Conservation (phyloP, 2,329 filamentous ascomycete genomes). For the Talaromyces sp. region DNA sequence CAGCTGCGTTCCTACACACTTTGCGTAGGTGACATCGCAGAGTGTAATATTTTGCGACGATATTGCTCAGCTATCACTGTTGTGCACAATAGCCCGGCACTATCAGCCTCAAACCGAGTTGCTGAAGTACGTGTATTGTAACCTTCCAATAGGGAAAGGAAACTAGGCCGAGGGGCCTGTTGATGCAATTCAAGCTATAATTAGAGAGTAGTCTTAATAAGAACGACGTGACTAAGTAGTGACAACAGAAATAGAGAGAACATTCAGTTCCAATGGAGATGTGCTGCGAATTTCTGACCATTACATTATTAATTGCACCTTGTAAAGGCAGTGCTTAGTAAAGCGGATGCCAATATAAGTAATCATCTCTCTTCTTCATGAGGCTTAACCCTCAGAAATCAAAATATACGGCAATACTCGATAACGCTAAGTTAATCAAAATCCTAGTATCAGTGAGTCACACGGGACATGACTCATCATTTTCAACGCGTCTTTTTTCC, state of each 20-base stretch:
- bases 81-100: neutral
- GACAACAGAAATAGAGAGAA: neutral
- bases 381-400: neutral
- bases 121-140: neutral
- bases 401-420: neutral
- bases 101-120: neutral
- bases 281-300: neutral
- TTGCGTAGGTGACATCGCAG: neutral
- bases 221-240: neutral
- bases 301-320: neutral
- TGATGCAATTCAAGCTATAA: neutral
- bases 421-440: neutral
- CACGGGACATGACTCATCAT: neutral
- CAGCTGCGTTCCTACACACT: neutral
- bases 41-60: neutral
- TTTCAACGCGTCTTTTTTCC: neutral
- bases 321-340: neutral
- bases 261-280: neutral
- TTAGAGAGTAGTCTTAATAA: neutral
- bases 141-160: neutral
- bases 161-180: neutral
- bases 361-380: neutral
- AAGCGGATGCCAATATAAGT: neutral
- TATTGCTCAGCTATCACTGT: neutral
- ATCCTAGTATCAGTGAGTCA: neutral